Conservation (phyloP, 495 filamentous ascomycete genomes). For the Astrothelium subdiscretum region DNA sequence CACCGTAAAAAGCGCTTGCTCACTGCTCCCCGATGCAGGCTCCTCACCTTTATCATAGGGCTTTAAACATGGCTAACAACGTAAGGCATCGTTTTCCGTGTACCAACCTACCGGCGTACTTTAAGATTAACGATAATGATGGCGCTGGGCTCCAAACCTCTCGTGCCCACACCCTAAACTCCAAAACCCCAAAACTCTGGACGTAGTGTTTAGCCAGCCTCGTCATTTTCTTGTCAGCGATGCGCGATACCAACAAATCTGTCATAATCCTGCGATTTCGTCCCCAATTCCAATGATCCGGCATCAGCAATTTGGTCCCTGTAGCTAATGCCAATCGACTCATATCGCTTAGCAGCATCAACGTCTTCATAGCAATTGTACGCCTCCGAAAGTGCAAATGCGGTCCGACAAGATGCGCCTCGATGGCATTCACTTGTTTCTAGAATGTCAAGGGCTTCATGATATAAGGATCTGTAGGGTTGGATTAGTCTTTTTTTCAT, state of each 20-base stretch:
- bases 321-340: not conserved
- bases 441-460: not conserved
- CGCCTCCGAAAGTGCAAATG: not conserved
- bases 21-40: not conserved
- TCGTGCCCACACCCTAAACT: too few species aligned
- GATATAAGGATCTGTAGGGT: not conserved
- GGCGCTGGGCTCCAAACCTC: too few species aligned
- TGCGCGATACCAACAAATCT: not conserved
- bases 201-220: too few species aligned
- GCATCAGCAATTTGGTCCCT: not conserved
- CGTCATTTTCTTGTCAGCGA: too few species aligned
- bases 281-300: not conserved
- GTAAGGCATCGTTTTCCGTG: too few species aligned
- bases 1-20: not conserved
- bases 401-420: not conserved
- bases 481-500: not conserved
- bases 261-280: not conserved
- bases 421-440: not conserved
- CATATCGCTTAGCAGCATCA: not conserved
- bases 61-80: too few species aligned
- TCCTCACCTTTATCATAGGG: too few species aligned
- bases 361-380: not conserved
- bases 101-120: too few species aligned
- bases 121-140: too few species aligned
- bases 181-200: too few species aligned